Evolutionary conservation across 352 stramenopile genomes (phyloP).

Genomic region (Globisporangium cystogenes): DNA sequence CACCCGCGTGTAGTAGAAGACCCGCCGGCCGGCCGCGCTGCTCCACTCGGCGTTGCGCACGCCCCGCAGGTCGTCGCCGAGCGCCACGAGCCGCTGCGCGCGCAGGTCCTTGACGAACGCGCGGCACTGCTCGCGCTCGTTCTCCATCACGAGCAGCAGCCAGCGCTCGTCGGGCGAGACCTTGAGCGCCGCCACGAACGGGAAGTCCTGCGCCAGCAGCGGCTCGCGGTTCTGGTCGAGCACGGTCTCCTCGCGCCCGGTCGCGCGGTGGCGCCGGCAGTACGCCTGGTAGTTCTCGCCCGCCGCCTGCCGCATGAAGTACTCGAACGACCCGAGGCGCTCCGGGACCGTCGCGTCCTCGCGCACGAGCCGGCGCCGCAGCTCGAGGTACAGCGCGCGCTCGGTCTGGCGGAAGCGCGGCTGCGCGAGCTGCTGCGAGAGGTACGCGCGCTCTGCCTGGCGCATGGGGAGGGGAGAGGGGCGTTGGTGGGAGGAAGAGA

Average conservation of each 20-base stretch:
- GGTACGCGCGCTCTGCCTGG: conserved; percentile 38
- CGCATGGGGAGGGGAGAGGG: no score
- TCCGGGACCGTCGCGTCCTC: conserved; percentile 69
- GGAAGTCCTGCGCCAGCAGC: conserved; percentile 36
- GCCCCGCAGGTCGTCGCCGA: conserved; percentile 24
- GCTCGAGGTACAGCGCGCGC: conserved; percentile 57
- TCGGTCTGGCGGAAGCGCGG: conserved; percentile 54
- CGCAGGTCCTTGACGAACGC: conserved; percentile 38
- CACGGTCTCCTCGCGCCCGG: conserved; percentile 45
- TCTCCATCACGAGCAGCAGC: conserved; percentile 65
- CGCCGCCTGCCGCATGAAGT: conserved; percentile 58
- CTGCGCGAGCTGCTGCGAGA: conserved; percentile 44
- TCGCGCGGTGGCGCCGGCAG: conserved; percentile 40
- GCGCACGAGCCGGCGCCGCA: conserved; percentile 55
- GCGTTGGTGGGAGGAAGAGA: no score
- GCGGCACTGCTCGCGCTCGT: conserved; percentile 59
- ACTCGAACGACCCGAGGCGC: conserved; percentile 66
- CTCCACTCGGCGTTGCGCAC: conserved; percentile 78
- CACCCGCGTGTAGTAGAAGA: conserved; percentile 79
- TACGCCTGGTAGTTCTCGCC: conserved; percentile 78
- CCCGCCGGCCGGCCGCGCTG: conserved; percentile 11
- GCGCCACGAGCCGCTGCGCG: conserved; percentile 20
- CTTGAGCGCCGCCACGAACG: conserved; percentile 73
- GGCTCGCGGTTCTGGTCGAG: conserved; percentile 70
- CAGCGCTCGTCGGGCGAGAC: conserved; percentile 56